Evolutionary conservation across 371 early-diverging fungal species (phyloP).

Genomic region (Lichtheimia ramosa): DNA sequence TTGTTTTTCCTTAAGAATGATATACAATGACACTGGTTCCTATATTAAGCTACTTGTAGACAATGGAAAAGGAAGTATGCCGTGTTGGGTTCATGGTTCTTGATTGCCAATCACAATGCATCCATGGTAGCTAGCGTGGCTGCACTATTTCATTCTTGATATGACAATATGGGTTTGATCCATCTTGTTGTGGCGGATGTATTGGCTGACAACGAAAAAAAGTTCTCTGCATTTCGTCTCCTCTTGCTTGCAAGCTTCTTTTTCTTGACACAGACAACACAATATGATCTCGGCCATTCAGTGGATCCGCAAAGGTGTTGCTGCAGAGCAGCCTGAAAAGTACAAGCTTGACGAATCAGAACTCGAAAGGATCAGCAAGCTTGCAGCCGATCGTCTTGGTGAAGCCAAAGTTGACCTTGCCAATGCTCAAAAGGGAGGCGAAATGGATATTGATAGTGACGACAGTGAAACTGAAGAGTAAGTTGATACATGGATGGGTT

Average conservation of each 20-base stretch:
- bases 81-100: too few relatives aligned
- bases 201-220: too few relatives aligned
- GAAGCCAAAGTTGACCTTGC: slow-evolving; percentile 71
- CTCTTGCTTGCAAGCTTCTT: not conserved
- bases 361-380: slow-evolving; percentile 71
- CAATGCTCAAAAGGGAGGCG: slow-evolving; percentile 42
- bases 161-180: too few relatives aligned
- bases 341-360: slow-evolving; percentile 87
- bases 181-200: too few relatives aligned
- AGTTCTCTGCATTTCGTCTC: too few relatives aligned
- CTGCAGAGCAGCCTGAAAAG: slow-evolving; percentile 73
- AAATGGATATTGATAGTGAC: slow-evolving; percentile 32
- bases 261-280: not conserved
- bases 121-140: too few relatives aligned
- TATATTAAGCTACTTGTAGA: too few relatives aligned
- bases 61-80: too few relatives aligned
- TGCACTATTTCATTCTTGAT: too few relatives aligned
- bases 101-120: too few relatives aligned
- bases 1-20: too few relatives aligned
- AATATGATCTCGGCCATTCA: slow-evolving; percentile 77
- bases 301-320: slow-evolving; percentile 91
- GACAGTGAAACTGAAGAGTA: slow-evolving; percentile 11
- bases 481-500: not conserved
- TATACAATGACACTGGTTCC: too few relatives aligned
- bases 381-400: slow-evolving; percentile 71